phyloP scores from a whole-genome alignment of 108 stramenopile species.

The Thalassiosira profunda region DNA sequence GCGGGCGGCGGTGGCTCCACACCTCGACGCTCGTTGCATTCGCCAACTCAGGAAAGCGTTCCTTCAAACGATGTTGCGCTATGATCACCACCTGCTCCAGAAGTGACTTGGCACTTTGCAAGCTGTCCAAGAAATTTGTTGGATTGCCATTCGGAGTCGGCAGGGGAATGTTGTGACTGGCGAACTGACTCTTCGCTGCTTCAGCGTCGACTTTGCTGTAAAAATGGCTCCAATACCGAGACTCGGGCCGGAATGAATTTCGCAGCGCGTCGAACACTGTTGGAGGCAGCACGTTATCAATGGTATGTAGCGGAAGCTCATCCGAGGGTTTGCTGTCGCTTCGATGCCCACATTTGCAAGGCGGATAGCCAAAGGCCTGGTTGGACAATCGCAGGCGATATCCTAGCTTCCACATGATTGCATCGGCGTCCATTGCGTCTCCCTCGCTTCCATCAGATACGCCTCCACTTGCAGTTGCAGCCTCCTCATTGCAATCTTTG shows the following conservation, averaged over 20 bases:
- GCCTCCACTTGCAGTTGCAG: too few species aligned
- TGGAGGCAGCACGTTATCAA: conserved; percentile 32
- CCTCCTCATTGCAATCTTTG: background rate
- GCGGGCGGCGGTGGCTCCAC: conserved; percentile 45
- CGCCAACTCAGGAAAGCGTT: conserved; percentile 22
- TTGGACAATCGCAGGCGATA: conserved; percentile 30
- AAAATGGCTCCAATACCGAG: conserved; percentile 45
- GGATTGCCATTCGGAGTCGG: too few species aligned
- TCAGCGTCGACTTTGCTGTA: conserved; percentile 3
- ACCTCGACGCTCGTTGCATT: conserved; percentile 50
- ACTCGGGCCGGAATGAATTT: conserved; percentile 21
- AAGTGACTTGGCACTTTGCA: conserved; percentile 21
- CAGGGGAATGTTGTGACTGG: conserved; percentile 42
- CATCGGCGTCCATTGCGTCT: conserved; percentile 39
- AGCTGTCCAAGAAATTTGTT: background rate
- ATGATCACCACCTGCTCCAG: conserved; percentile 52
- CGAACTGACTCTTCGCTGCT: conserved; percentile 20
- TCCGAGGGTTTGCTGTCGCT: background rate
- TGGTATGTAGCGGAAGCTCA: conserved; percentile 11
- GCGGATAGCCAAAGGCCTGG: conserved; percentile 38
- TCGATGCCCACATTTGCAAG: conserved; percentile 1
- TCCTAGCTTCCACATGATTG: conserved; percentile 21
- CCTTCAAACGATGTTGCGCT: conserved; percentile 9
- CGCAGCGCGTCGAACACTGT: conserved; percentile 32
- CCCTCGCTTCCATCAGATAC: too few species aligned